These are phyloP conservation scores for Geotrichum candidum DNA, from an alignment of 1,139 yeast genomes.

Conservation along the genomic window DNA sequence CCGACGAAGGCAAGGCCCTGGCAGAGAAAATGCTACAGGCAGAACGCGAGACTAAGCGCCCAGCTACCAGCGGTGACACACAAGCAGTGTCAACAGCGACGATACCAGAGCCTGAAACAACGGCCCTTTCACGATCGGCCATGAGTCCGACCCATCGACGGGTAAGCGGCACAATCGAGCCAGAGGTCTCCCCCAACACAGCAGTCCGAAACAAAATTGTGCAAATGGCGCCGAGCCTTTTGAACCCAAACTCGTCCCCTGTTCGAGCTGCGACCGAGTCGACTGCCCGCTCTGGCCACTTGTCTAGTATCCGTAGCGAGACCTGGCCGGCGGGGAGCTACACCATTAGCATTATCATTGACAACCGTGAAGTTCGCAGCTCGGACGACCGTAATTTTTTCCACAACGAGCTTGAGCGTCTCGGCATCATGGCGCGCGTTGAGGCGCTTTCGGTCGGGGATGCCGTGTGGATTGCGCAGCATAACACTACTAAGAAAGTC, in stretches of 20 bases:
- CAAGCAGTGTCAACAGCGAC: background rate
- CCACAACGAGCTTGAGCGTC: slow-evolving; percentile 44
- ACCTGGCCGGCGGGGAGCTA: slow-evolving; percentile 52
- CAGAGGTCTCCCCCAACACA: slow-evolving; percentile 13
- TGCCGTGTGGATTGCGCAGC: slow-evolving; percentile 78
- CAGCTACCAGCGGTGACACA: background rate
- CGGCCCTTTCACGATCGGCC: background rate
- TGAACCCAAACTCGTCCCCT: background rate
- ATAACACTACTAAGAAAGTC: slow-evolving; percentile 50
- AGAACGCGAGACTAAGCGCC: slow-evolving; percentile 30
- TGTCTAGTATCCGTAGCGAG: background rate
- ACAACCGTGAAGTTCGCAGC: slow-evolving; percentile 65
- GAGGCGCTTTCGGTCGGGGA: slow-evolving; percentile 76
- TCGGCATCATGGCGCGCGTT: slow-evolving; percentile 49
- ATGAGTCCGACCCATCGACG: background rate
- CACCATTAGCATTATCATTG: slow-evolving; percentile 60
- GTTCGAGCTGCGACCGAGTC: background rate
- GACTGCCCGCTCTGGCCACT: background rate
- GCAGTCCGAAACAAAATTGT: slow-evolving; percentile 11
- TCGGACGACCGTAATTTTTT: slow-evolving; percentile 31
- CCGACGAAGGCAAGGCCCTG: slow-evolving; percentile 65
- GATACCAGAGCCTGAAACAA: background rate
- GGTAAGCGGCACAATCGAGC: background rate
- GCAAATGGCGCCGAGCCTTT: slow-evolving; percentile 3
- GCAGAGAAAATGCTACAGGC: slow-evolving; percentile 53